Percentiles rank a stretch among this genome's conserved stretches.
These are phyloP conservation scores for Annulohypoxylon bovei DNA, from an alignment of 495 filamentous ascomycete genomes.

Conservation along the genomic window DNA sequence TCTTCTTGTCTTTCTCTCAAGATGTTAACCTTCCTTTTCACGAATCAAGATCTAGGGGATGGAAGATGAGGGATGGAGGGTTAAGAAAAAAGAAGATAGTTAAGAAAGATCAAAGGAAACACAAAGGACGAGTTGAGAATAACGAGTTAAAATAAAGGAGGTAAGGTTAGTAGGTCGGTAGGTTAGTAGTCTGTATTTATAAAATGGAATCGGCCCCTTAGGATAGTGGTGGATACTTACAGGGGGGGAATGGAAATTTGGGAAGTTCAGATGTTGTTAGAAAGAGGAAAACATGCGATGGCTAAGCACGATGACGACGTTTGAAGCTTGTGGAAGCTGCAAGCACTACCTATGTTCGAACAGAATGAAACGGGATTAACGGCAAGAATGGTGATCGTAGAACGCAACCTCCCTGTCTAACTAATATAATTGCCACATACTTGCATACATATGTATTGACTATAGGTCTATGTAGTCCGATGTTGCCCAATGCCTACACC, in stretches of 20 bases:
- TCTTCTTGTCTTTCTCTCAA: neutral
- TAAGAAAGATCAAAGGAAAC: neutral
- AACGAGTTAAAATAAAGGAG: conserved; percentile 24
- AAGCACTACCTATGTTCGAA: conserved; percentile 10
- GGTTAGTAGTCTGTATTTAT: conserved; percentile 3
- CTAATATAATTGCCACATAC: neutral
- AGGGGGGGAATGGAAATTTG: conserved; percentile 14
- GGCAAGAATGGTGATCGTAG: conserved; percentile 18
- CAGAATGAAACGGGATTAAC: conserved; percentile 5
- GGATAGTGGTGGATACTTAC: conserved; percentile 21
- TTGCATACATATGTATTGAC: neutral
- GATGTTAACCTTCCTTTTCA: conserved; percentile 18
- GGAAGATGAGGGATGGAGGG: neutral
- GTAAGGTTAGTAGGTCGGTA: conserved; percentile 5
- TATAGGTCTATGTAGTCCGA: neutral
- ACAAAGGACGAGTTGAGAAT: conserved; percentile 24
- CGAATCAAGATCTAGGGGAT: neutral
- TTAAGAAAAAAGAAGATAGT: neutral
- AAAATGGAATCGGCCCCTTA: neutral
- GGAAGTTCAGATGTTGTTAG: conserved; percentile 3
- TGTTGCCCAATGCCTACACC: conserved; percentile 5
- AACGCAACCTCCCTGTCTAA: conserved; percentile 7
- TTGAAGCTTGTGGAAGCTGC: conserved; percentile 36
- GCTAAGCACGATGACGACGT: conserved; percentile 45
- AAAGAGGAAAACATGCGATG: conserved; percentile 36